phyloP scores from a whole-genome alignment of 805 yeast species.

The Suhomyces canberraensis region DNA sequence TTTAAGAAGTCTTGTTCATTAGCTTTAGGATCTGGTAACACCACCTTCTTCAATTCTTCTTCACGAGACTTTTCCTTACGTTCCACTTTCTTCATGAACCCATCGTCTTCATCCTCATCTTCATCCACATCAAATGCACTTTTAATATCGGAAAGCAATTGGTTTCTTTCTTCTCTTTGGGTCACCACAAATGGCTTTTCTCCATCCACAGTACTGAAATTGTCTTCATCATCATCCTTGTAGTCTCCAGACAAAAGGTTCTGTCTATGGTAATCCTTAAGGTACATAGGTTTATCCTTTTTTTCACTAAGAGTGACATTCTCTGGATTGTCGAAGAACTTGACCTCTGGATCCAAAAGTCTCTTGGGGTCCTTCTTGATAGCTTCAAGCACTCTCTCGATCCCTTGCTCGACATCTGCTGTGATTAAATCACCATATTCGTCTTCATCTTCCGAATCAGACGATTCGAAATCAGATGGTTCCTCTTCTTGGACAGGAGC shows the following conservation, averaged over 20 bases:
- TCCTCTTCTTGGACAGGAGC: conserved; percentile 26
- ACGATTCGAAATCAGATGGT: conserved; percentile 32
- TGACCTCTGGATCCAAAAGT: conserved; percentile 63
- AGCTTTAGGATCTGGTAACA: conserved; percentile 55
- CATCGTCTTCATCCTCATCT: conserved; percentile 45
- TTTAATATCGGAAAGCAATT: conserved; percentile 75
- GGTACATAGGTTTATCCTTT: conserved; percentile 66
- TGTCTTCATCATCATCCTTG: conserved; percentile 51
- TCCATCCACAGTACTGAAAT: conserved; percentile 43
- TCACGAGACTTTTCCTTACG: conserved; percentile 33
- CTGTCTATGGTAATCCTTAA: conserved; percentile 91
- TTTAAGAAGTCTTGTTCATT: conserved; percentile 69
- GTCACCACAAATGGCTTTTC: conserved; percentile 72
- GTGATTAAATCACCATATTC: conserved; percentile 87
- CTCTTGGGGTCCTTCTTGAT: conserved; percentile 63
- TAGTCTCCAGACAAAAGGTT: conserved; percentile 68
- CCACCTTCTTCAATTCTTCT: conserved; percentile 19
- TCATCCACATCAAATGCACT: conserved; percentile 54
- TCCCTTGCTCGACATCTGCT: conserved; percentile 78
- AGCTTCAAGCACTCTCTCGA: conserved; percentile 67
- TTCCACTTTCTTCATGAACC: conserved; percentile 49
- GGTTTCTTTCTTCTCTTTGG: conserved; percentile 69
- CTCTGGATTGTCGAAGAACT: conserved; percentile 71
- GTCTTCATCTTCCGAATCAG: conserved; percentile 72
- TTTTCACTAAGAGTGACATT: conserved; percentile 23